A percentile compares a stretch with the other conserved stretches of the same genome.
Evolutionary conservation across 352 stramenopile species (phyloP).

Genomic region (Phytophthora pistaciae): DNA sequence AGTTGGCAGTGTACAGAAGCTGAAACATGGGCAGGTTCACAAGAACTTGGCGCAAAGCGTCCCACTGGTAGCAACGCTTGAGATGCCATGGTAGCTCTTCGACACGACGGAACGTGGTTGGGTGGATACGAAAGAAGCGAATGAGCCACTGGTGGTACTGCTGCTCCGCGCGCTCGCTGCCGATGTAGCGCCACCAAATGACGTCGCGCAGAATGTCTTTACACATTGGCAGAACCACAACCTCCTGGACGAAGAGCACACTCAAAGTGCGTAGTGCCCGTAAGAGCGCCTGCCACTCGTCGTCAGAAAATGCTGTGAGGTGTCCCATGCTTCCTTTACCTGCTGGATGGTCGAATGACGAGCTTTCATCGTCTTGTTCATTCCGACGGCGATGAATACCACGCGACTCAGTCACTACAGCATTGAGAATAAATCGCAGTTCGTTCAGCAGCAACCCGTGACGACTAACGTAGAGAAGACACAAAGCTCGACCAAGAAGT

Average conservation of each 20-base stretch:
- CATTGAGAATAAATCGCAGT: conserved; percentile 81
- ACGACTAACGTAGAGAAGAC: conserved; percentile 89
- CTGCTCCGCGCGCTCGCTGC: conserved; percentile 72
- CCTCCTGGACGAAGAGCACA: conserved; percentile 83
- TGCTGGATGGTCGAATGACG: conserved; percentile 19
- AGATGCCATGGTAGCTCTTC: conserved; percentile 95
- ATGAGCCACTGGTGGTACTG: conserved; percentile 88
- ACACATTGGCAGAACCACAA: conserved; percentile 91
- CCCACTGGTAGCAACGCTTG: conserved; percentile 90
- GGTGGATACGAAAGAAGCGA: conserved; percentile 84
- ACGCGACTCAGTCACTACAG: conserved; percentile 57
- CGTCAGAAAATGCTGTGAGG: conserved; percentile 66
- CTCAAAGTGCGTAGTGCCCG: conserved; percentile 74
- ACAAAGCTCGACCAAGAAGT: conserved; percentile 82
- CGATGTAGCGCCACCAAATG: conserved; percentile 90
- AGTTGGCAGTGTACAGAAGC: conserved; percentile 90
- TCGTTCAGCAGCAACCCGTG: conserved; percentile 92
- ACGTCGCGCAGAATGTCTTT: conserved; percentile 90
- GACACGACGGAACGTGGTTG: conserved; percentile 81
- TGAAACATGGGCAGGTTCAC: conserved; percentile 94
- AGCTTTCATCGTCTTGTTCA: conserved; percentile 11
- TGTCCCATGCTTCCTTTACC: conserved; percentile 33
- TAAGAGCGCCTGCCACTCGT: conserved; percentile 79
- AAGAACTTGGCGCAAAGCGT: conserved; percentile 86
- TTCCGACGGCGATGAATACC: conserved; percentile 28